Conservation (phyloP, 805 yeast genomes). For the Suhomyces xylopsoci region DNA sequence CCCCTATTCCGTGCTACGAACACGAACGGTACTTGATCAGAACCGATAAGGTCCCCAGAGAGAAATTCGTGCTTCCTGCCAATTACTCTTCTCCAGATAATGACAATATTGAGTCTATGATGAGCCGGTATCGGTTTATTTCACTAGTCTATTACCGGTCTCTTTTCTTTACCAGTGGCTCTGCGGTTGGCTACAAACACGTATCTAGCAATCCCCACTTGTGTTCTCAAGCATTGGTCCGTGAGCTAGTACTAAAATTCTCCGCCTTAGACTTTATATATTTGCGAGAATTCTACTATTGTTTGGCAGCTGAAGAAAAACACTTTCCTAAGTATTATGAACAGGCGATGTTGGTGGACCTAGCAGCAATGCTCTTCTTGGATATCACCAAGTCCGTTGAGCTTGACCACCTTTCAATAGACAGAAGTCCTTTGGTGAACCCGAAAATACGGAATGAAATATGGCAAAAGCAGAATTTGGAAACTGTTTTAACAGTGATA, state of each 20-base stretch:
- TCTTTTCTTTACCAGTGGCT: slow-evolving; percentile 11
- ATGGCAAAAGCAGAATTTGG: slow-evolving; percentile 10
- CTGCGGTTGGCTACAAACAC: slow-evolving; percentile 2
- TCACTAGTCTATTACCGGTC: slow-evolving; percentile 18
- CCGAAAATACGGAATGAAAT: background rate
- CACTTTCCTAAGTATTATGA: slow-evolving; percentile 7
- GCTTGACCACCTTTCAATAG: slow-evolving; percentile 1
- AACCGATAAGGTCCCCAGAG: slow-evolving; percentile 15
- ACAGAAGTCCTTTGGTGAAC: background rate
- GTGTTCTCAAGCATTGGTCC: slow-evolving; percentile 4
- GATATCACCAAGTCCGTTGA: slow-evolving; percentile 13
- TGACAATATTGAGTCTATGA: slow-evolving; percentile 29
- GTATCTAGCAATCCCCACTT: background rate
- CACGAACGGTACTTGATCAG: slow-evolving; percentile 24
- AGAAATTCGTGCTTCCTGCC: slow-evolving; percentile 7
- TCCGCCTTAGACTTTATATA: slow-evolving; percentile 8
- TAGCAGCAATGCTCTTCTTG: slow-evolving; percentile 10
- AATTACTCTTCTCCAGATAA: slow-evolving; percentile 7
- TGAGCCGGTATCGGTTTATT: slow-evolving; percentile 20
- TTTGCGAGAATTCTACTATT: slow-evolving; percentile 12
- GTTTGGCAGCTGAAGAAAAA: background rate
- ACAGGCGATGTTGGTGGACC: slow-evolving; percentile 7
- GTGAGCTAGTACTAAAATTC: slow-evolving; percentile 12
- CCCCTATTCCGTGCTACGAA: slow-evolving; percentile 23
- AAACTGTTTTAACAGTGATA: slow-evolving; percentile 7